Evolutionary conservation across 768 basidiomycete species (phyloP), one percentile per base, ranked within the genome.

Genomic region (Sporobolomyces roseus): DNA sequence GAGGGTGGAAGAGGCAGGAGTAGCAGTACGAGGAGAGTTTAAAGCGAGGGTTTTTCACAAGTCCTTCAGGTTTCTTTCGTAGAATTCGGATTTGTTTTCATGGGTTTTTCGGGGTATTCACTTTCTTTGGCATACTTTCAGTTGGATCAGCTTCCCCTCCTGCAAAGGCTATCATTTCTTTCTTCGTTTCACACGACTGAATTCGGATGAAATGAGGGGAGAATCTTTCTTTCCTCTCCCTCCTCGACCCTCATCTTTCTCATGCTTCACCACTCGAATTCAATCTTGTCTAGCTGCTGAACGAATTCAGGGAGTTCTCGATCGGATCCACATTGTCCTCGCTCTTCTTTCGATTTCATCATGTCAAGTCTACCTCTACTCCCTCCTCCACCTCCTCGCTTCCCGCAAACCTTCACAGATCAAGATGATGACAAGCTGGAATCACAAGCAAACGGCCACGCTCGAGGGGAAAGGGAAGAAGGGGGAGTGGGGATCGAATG

Each of bases 1-100:
- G 67, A 63, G 4, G 21, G 30, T 29, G 27, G 38, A n/a, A 38
- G 67, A 17, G 62, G 67, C 13, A 35, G 66, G 38, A 68, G 54
- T 21, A 56, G 55, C 33, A 36, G 35, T n/a, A n/a, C n/a, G n/a
- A n/a, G n/a, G 25, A 48, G 55, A 49, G 41, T 48, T 35, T 32
- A 61, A 21, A 36, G n/a, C n/a, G 35, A 27, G 36, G n/a, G 5
- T 55, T 38, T 30, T 3, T 36, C 14, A n/a, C 10, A 33, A 7
- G 10, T n/a, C n/a, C n/a, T 38, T 55, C 21, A 36, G 16, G 33
- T 25, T 36, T 16, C 19, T 27, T 36, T 38, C 33, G 3, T 54
- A 19, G 33, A 27, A 25, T 27, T 36, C 21, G 52, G 52, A 13
- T 10, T 53, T 30, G 27, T 30, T 53, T 29, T 50, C 27, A 23